phyloP scores from a whole-genome alignment of 169 alveolate species.

The Plasmodium gonderi region DNA sequence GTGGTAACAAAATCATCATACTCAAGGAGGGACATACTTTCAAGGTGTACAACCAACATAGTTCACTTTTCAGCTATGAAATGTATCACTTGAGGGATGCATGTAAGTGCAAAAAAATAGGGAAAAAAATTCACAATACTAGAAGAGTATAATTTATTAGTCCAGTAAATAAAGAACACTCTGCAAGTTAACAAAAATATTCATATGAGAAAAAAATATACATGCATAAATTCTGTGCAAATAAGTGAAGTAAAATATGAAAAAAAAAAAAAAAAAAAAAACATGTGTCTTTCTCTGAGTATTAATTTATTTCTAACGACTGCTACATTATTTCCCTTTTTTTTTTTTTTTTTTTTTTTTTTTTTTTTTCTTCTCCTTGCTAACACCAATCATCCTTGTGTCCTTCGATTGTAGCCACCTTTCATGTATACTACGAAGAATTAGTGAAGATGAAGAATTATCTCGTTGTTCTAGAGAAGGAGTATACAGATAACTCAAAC shows the following conservation, averaged over 20 bases:
- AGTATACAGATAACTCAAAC: neutral
- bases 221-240: too few species aligned
- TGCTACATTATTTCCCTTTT: too few species aligned
- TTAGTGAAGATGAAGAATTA: conserved; percentile 16
- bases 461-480: conserved; percentile 13
- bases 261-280: too few species aligned
- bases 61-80: neutral
- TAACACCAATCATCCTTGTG: neutral
- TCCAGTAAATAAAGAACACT: too few species aligned
- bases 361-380: neutral
- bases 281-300: too few species aligned
- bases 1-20: conserved; percentile 10
- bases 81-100: conserved; percentile 18
- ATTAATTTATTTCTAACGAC: too few species aligned
- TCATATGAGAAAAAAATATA: too few species aligned
- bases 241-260: too few species aligned
- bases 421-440: conserved; percentile 30
- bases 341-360: too few species aligned
- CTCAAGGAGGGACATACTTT: conserved; percentile 31
- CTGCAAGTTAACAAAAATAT: too few species aligned
- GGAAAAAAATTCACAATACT: neutral
- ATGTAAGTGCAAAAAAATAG: conserved; percentile 5
- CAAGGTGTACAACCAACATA: conserved; percentile 6
- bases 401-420: neutral
- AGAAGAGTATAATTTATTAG: neutral